Conservation (phyloP, 176 grass and related monocot genomes). For the Musa schizocarpa region DNA sequence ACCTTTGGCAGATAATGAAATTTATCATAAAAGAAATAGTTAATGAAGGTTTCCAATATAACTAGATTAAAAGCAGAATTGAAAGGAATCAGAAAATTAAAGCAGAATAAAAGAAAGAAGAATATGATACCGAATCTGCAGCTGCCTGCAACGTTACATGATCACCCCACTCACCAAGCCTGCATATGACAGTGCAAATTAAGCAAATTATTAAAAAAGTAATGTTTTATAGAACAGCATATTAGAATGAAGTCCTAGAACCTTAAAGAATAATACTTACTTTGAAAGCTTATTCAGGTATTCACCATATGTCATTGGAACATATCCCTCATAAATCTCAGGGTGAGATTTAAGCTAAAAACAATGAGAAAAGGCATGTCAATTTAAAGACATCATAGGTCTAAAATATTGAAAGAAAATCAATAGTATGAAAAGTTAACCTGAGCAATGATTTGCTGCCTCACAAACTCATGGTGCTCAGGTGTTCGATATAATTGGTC, state of each 20-base stretch:
- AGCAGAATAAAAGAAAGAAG: not conserved
- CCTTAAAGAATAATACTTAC: constrained; percentile 25
- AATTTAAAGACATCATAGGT: not conserved
- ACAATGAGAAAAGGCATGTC: constrained; percentile 2
- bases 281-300: constrained; percentile 50
- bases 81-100: not conserved
- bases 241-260: not conserved
- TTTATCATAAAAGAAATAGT: not conserved
- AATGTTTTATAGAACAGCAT: not conserved
- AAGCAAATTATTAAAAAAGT: constrained; percentile 15
- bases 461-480: constrained; percentile 63
- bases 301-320: constrained; percentile 50
- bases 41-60: too few species aligned
- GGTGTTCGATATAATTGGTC: constrained; percentile 61
- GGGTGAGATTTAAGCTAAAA: constrained; percentile 40
- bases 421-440: constrained; percentile 17
- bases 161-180: constrained; percentile 56
- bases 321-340: constrained; percentile 57
- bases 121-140: constrained; percentile 33
- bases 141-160: constrained; percentile 62
- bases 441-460: constrained; percentile 48
- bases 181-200: constrained; percentile 3
- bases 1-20: not conserved
- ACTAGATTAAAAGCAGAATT: too few species aligned
- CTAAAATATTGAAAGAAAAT: not conserved